Evolutionary conservation across 2,329 filamentous ascomycete species (phyloP), one percentile per base, ranked within the genome.

Genomic region (Clonostachys solani): DNA sequence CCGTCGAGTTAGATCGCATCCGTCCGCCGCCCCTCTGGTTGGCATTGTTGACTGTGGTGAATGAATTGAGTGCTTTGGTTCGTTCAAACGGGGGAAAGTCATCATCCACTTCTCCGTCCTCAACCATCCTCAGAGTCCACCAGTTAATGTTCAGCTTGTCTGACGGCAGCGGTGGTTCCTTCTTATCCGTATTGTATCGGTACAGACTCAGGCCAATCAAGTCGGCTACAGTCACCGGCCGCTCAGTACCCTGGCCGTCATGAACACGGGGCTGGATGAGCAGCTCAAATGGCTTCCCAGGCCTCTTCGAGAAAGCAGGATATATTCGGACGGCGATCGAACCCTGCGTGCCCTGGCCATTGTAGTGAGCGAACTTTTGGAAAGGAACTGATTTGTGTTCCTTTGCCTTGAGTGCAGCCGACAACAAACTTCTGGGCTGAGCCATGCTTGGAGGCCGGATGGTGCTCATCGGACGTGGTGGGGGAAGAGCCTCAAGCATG

Each of bases 61-160:
- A 94, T 17, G 89, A 83, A 6, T 80, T 81, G n/a, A 94, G 74
- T 3, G 84, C 78, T 56, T 86, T 87, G 18, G 81, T 89, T 35
- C 89, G 78, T 49, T 87, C 85, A 38, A 94, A 73, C 0, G 89
- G 84, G 33, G 88, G 87, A 53, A 94, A 94, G 59, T 94, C 89
- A 53, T 90, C 87, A 55, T 95, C 89, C 2, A 92, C 84, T 59
- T 94, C 89, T 47, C 89, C 87, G 60, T 94, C 83, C 51, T 94
- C 84, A 2, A 92, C 87, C 83, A 95, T 91, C 38, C 88, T 80
- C 47, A 95, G 68, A 19, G 84, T 89, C 86, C 87, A 94, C 72
- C 83, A 83, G 59, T 92, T 92, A 55, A 92, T 84, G 55, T 89
- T 89, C 45, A 83, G 72, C 59, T 89, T 88, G 44, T 84, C 79